A percentile compares a stretch with the other conserved stretches of the same genome.
Conservation (phyloP, 208 protist genomes). For the Lotmaria passim region DNA sequence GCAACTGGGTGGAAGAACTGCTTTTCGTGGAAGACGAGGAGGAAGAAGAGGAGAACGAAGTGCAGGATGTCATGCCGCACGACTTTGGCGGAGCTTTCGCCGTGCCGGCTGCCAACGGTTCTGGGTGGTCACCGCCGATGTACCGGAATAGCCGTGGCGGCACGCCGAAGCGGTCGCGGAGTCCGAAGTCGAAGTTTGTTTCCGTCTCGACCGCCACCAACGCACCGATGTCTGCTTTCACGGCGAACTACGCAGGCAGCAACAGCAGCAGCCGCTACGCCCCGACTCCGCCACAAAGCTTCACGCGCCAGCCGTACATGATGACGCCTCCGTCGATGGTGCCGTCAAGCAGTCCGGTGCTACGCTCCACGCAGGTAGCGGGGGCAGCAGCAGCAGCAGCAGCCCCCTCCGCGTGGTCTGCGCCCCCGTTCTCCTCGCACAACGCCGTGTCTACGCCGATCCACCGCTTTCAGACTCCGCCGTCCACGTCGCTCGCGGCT, state of each 20-base stretch:
- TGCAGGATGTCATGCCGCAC: background rate
- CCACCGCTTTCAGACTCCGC: conserved; percentile 7
- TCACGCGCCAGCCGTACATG: conserved; percentile 26
- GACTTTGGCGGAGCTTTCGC: background rate
- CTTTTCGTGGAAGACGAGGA: conserved; percentile 35
- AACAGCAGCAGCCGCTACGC: conserved; percentile 11
- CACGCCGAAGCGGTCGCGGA: conserved; percentile 26
- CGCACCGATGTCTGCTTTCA: conserved; percentile 11
- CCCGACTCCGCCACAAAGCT: background rate
- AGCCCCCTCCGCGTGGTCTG: too few relatives aligned
- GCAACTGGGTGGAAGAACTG: conserved; percentile 58
- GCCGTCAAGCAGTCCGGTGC: conserved; percentile 22
- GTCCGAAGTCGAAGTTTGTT: conserved; percentile 34
- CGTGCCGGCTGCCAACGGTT: background rate
- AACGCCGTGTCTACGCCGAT: conserved; percentile 26
- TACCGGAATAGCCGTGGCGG: conserved; percentile 34
- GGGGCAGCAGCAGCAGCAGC: background rate
- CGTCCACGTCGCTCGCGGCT: background rate
- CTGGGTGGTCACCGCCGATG: conserved; percentile 24
- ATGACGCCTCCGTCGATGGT: conserved; percentile 30
- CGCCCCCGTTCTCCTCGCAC: conserved; percentile 11
- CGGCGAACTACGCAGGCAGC: background rate
- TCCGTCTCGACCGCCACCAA: conserved; percentile 21
- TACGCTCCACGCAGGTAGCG: too few relatives aligned
- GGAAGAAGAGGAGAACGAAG: conserved; percentile 3